Percentiles rank a stretch among this genome's conserved stretches.
Evolutionary conservation across 1,139 yeast genomes (phyloP).

Genomic region (Candida neerlandica): DNA sequence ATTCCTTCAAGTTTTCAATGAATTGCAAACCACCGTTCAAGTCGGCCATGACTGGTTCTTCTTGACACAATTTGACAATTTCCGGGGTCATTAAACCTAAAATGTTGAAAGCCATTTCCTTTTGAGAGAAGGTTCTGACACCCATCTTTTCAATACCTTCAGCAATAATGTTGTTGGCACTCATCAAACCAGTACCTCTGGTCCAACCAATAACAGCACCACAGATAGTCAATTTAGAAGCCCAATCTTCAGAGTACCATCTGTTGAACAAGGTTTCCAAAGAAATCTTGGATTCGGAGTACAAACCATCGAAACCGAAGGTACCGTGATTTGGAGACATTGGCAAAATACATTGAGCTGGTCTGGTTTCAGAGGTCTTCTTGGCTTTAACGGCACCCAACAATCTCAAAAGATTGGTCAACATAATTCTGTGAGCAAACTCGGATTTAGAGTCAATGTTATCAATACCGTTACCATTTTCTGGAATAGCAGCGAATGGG

Average conservation of each 20-base stretch:
- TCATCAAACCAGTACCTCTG: conserved; percentile 99
- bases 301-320: conserved; percentile 96
- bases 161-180: conserved; percentile 94
- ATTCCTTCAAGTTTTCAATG: conserved; percentile 87
- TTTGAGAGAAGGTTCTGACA: conserved; percentile 96
- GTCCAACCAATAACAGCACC: conserved; percentile 99
- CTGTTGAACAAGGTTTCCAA: conserved; percentile 96
- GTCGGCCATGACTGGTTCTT: conserved; percentile 94
- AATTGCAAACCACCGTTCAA: conserved; percentile 98
- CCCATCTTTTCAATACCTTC: conserved; percentile 96
- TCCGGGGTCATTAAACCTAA: conserved; percentile 91
- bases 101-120: conserved; percentile 98
- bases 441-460: conserved; percentile 93
- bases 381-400: conserved; percentile 87
- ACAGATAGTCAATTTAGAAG: conserved; percentile 88
- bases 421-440: conserved; percentile 97
- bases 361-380: conserved; percentile 90
- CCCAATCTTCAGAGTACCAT: conserved; percentile 99
- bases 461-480: conserved; percentile 94
- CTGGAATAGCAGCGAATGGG: conserved; percentile 99
- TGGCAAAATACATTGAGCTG: conserved; percentile 96
- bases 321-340: conserved; percentile 98
- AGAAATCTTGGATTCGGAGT: conserved; percentile 94
- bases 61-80: conserved; percentile 85
- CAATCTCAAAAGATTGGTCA: conserved; percentile 89